phyloP scores from a whole-genome alignment of 306 rosid species.

The Vigna hirtella region DNA sequence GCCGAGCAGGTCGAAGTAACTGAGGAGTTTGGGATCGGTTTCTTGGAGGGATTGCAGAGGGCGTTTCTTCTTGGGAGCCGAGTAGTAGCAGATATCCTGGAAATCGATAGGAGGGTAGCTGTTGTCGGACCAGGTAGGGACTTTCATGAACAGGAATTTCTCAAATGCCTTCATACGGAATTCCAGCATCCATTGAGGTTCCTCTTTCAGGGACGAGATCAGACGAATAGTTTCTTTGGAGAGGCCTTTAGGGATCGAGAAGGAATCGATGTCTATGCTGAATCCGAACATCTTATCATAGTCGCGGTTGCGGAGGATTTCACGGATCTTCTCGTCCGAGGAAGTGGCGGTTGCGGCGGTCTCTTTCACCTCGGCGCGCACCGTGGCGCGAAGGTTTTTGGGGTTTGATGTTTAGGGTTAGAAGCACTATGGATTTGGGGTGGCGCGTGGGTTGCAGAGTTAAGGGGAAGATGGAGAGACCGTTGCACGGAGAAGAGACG shows the following conservation, averaged over 20 bases:
- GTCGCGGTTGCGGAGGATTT: constrained; percentile 18
- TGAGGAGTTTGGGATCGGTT: neutral
- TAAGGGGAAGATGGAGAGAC: neutral
- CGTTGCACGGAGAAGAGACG: neutral
- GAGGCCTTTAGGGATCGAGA: neutral
- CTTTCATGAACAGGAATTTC: neutral
- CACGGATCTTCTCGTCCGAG: neutral
- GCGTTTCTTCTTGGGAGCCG: neutral
- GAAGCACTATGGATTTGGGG: neutral
- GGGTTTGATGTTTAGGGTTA: neutral
- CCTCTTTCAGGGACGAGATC: neutral
- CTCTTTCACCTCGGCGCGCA: neutral
- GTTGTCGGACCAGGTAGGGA: neutral
- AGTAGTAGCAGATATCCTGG: neutral
- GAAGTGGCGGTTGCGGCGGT: neutral
- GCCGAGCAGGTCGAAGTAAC: constrained; percentile 17
- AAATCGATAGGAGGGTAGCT: neutral
- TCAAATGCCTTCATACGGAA: neutral
- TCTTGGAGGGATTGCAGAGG: neutral
- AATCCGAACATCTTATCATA: constrained; percentile 2
- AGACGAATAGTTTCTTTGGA: neutral
- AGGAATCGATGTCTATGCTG: neutral
- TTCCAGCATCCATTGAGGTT: neutral
- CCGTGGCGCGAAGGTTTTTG: neutral
- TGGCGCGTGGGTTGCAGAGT: neutral